Base-by-base conservation (phyloP, 805 yeast species). In the Diddensiella santjacobensis region DNA sequence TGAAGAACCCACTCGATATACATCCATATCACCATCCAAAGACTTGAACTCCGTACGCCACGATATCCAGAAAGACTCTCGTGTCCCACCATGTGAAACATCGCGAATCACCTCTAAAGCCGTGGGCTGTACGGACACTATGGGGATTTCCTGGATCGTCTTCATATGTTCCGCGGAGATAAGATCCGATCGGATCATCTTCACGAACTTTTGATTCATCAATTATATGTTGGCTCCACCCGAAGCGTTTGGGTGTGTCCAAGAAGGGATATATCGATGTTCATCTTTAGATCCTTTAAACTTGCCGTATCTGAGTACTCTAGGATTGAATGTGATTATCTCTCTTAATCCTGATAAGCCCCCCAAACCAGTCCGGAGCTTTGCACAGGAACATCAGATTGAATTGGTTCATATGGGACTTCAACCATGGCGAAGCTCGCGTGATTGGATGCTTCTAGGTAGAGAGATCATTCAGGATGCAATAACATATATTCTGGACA, bases 191-290 rank as follows among this genome's bases (percentile, higher is more conserved):
- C n/a, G n/a, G 20, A 8, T n/a, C 38, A 35, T 17, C 8, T 35
- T 6, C 8, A 35, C 38, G 20, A 8, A 35, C 38, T 13, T 10
- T 26, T 13, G 13, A 10, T 10, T 26, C 8, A 8, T 13, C 20
- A 8, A 35, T 20, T 23, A 20, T 11, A 88, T 89, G 96, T 72
- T 89, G 26, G 87, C 90, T 0, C 95, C 96, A 1, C 98, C 99
- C 0, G 91, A 88, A 42, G 87, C 86, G 62, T 93, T 86, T 69
- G 96, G 96, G 0, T 73, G 88, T 24, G 96, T 90, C 3, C 97
- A 93, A 66, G 82, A 83, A 22, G 95, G 95, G 0, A 70, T 91
- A 1, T 84, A 86, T 67, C 74, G 97, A 46, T 87, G 96, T 59
- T 77, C 93, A 3, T 80, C 81, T 57, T 67, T 91, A 8, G 91